Evolutionary conservation across 345 rosid species (phyloP), one percentile per base, ranked within the genome.

Genomic region (Nasturtium officinale): DNA sequence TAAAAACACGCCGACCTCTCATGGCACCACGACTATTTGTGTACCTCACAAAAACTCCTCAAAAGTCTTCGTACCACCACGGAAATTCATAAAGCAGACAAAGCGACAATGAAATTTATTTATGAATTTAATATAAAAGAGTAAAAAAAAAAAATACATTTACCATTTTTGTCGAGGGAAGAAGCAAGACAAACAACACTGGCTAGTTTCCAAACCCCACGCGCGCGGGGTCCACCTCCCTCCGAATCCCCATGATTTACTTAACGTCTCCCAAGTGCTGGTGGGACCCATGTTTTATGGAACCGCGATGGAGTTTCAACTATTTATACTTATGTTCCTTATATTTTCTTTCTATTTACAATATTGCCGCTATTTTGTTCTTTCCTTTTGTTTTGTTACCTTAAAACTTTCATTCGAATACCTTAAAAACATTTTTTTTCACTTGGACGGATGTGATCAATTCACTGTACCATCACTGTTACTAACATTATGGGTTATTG

Each of bases 181-280:
- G 29, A 3, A 47, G 25, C 1, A 23, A 23, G 25, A 23, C 25
- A 23, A 23, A 23, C 25, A 23, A 23, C 25, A 23, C 25, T n/a
- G n/a, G n/a, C n/a, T n/a, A n/a, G n/a, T n/a, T n/a, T n/a, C n/a
- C n/a, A n/a, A n/a, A n/a, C n/a, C n/a, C n/a, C n/a, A n/a, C 71
- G 75, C 65, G 70, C 16, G 26, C 47, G 54, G 64, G 74, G 38
- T n/a, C 71, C 75, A 53, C 52, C 9, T 66, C 9, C 17, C 16
- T 15, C 40, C 79, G 69, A 61, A 75, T 62, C 76, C 72, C 75
- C 66, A 76, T 76, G 57, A 55, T 69, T 69, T 69, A 46, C 37
- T 69, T 69, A 76, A 61, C 79, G 64, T 54, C 33, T 16, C 37
- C 59, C 66, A 23, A 76, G 79, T 70, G 72, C 51, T 50, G 9